Evolutionary conservation across 345 rosid species (phyloP), one percentile per base, ranked within the genome.

Genomic region (Arabidopsis suecica): DNA sequence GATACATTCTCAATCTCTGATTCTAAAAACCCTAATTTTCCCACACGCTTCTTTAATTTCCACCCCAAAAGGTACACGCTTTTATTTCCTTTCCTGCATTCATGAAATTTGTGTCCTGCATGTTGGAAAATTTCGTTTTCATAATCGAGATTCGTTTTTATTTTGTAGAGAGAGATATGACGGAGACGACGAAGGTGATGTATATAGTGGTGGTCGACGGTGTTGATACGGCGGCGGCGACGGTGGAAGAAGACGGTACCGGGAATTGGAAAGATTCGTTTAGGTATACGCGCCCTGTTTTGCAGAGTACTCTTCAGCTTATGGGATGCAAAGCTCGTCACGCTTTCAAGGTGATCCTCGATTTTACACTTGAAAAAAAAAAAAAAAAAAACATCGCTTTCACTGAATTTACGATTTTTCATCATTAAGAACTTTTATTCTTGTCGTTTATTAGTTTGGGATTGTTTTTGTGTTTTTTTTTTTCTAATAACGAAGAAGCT

Each of bases 251-350:
- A 47, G 62, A 50, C n/a, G 82, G 69, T 3, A 84, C 71, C 68
- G 89, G 77, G 56, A 75, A 30, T 45, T 83, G 81, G 48, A 85
- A 77, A 71, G 90, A 80, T 54, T 88, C 98, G 63, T 95, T 90
- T 51, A 82, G 96, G 8, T 95, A 90, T 60, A 87, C 98, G 69
- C 96, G 98, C 65, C 80, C 97, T 38, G 92, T 90, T 85, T 81
- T 95, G 76, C 99, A 92, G 82, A 89, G 96, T 47, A 86, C 97
- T 78, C 92, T 95, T 69, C 98, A 92, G 78, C 91, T 95, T 47
- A 95, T 95, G 91, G 99, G 98, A 25, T 95, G 99, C 82, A 95
- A 95, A 81, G 86, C 99, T 10, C 93, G 97, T 37, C 99, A 95
- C 73, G 99, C 98, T 66, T 95, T 92, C 78, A 95, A 95, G 97